These are phyloP conservation scores for Metarhizium humberi DNA, from an alignment of 2,329 filamentous ascomycete genomes.

Conservation along the genomic window DNA sequence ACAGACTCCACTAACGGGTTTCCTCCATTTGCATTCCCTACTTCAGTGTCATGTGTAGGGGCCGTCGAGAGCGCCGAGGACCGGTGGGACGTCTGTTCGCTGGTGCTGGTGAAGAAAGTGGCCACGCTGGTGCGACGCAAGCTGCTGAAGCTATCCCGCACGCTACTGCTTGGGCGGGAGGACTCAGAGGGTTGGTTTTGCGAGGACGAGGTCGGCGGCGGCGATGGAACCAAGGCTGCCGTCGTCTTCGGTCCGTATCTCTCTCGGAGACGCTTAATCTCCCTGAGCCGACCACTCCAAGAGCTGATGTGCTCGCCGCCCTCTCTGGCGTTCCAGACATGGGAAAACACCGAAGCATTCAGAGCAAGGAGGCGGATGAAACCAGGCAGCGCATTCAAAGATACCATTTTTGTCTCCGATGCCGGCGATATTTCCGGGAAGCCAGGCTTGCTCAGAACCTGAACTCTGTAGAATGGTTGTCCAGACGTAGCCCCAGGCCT, in stretches of 20 bases:
- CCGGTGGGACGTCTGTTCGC: slow-evolving; percentile 47
- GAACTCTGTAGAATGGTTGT: slow-evolving; percentile 72
- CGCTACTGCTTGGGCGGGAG: slow-evolving; percentile 15
- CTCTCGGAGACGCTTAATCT: slow-evolving; percentile 76
- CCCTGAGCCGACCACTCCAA: slow-evolving; percentile 78
- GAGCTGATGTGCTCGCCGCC: slow-evolving; percentile 78
- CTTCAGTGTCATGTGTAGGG: slow-evolving; percentile 45
- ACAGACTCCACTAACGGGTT: slow-evolving; percentile 27
- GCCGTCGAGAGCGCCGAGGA: slow-evolving; percentile 47
- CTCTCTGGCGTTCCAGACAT: slow-evolving; percentile 74
- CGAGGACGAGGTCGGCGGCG: slow-evolving; percentile 18
- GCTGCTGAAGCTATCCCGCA: slow-evolving; percentile 53
- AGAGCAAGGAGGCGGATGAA: slow-evolving; percentile 85
- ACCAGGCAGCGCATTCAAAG: slow-evolving; percentile 67
- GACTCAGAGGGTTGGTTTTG: slow-evolving; percentile 8
- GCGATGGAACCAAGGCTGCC: slow-evolving; percentile 13
- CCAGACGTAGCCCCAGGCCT: slow-evolving; percentile 10
- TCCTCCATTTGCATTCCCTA: slow-evolving; percentile 20
- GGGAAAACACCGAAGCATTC: slow-evolving; percentile 87
- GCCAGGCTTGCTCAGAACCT: slow-evolving; percentile 77
- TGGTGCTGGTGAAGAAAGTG: slow-evolving; percentile 51
- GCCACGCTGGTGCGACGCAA: slow-evolving; percentile 55
- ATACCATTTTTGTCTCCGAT: slow-evolving; percentile 81
- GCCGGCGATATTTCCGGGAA: slow-evolving; percentile 91
- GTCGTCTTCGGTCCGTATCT: slow-evolving; percentile 41